phyloP scores from a whole-genome alignment of 177 flowering plant genomes.

The Tripterygium wilfordii region DNA sequence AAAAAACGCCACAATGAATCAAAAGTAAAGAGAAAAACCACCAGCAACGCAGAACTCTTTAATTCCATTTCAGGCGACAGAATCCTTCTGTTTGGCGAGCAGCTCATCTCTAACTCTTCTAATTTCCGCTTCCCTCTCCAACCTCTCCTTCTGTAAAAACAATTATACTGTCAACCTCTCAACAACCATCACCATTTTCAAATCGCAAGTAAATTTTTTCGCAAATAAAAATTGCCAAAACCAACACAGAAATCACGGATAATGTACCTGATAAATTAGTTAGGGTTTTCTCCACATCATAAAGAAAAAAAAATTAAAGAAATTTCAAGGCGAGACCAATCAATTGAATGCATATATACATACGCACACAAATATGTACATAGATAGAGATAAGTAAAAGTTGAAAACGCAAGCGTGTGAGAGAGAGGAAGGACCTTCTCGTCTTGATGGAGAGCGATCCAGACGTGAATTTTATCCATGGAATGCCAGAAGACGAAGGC shows the following conservation, averaged over 20 bases:
- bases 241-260: no score
- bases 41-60: no score
- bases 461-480: conserved; percentile 83
- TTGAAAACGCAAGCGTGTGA: background rate
- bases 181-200: no score
- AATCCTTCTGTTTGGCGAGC: conserved; percentile 44
- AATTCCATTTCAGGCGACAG: conserved; percentile 54
- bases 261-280: no score
- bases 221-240: no score
- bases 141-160: conserved; percentile 53
- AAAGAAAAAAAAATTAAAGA: no score
- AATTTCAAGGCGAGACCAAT: conserved; percentile 1
- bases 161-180: no score
- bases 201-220: no score
- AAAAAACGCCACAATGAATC: no score
- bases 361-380: background rate
- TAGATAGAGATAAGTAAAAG: background rate
- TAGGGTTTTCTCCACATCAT: no score
- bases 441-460: conserved; percentile 94
- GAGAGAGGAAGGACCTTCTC: conserved; percentile 56
- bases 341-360: background rate
- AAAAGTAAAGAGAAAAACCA: no score
- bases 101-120: conserved; percentile 59
- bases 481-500: conserved; percentile 89
- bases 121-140: conserved; percentile 66